Percentiles rank a stretch among this genome's conserved stretches.
Conservation (phyloP, 1,139 yeast species). For the Taphrina sp. region DNA sequence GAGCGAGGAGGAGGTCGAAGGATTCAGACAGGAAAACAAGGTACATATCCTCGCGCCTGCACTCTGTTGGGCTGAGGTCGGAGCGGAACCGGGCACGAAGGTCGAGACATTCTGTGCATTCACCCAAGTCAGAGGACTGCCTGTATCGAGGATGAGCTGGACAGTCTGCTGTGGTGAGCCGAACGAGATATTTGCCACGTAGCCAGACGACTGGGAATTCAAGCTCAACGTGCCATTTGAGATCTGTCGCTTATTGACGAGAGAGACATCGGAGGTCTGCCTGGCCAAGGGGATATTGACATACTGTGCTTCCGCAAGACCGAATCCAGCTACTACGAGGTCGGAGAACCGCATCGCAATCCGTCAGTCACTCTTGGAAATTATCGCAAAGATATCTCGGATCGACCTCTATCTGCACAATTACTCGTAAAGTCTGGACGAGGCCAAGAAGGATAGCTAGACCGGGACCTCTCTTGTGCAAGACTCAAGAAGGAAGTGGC, state of each 20-base stretch:
- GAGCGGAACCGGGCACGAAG: conserved; percentile 16
- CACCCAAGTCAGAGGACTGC: conserved; percentile 34
- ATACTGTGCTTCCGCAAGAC: too few relatives aligned
- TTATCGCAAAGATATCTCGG: too few relatives aligned
- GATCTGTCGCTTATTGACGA: conserved; percentile 15
- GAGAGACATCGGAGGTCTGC: background rate
- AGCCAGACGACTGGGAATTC: conserved; percentile 6
- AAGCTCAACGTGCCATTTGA: conserved; percentile 13
- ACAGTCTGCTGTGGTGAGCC: conserved; percentile 26
- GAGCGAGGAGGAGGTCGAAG: conserved; percentile 4
- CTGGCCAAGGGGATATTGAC: conserved; percentile 11
- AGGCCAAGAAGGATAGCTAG: too few relatives aligned
- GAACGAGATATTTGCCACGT: conserved; percentile 20
- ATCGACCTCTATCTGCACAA: too few relatives aligned
- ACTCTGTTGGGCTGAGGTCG: conserved; percentile 13
- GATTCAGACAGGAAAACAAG: conserved; percentile 25
- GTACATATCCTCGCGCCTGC: conserved; percentile 21
- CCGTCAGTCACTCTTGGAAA: too few relatives aligned
- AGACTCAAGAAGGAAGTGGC: too few relatives aligned
- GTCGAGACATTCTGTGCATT: conserved; percentile 29
- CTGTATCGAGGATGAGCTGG: conserved; percentile 32
- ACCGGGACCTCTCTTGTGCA: too few relatives aligned
- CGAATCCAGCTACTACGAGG: too few relatives aligned
- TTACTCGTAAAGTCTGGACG: too few relatives aligned
- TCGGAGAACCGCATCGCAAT: too few relatives aligned